Base-by-base conservation (phyloP, 176 grass and related monocot species). In the Triticum turgidum region DNA sequence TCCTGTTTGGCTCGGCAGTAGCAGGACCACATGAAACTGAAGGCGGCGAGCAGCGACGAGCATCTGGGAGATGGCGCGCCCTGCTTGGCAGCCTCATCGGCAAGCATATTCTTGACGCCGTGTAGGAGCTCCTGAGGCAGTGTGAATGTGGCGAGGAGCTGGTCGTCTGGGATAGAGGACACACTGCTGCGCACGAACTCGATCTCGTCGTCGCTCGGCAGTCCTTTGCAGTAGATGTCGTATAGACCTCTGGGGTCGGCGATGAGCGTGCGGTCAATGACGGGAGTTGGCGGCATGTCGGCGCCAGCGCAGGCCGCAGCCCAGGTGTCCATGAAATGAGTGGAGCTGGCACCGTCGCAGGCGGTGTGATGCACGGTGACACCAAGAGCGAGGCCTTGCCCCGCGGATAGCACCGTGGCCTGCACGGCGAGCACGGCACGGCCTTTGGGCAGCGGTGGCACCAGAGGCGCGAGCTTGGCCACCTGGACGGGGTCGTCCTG, bases 131-230 rank as follows among this genome's bases (percentile, higher is more conserved):
- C 20, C 47, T 20, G 37, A 1, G 33, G 4, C 9, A 91, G 61
- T 1, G 89, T 85, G 81, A 91, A 91, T 61, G 89, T 81, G 15
- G 72, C 67, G 38, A 90, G 78, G 58, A 87, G 35, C 56, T 37
- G 54, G 20, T 88, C 82, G 24, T 13, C 38, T 0, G 72, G 72
- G 42, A 17, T 17, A 13, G 41, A 17, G 25, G 44, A 27, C 21
- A 25, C 12, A 6, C 72, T 22, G 11, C 33, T 69, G 15, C 1
- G 22, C 22, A 14, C 25, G 59, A 83, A 78, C 37, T 76, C 80
- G 29, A 41, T 32, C 7, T 70, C 25, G 20, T 11, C 37, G 15
- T 74, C 22, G 39, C 13, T 61, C 62, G 29, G 9, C 49, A 80
- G 25, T 14, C 8, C 33, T 47, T 70, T 78, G 80, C 67, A 34